Evolutionary conservation across 2,329 filamentous ascomycete species (phyloP).

Genomic region (Metarhizium guizhouense): DNA sequence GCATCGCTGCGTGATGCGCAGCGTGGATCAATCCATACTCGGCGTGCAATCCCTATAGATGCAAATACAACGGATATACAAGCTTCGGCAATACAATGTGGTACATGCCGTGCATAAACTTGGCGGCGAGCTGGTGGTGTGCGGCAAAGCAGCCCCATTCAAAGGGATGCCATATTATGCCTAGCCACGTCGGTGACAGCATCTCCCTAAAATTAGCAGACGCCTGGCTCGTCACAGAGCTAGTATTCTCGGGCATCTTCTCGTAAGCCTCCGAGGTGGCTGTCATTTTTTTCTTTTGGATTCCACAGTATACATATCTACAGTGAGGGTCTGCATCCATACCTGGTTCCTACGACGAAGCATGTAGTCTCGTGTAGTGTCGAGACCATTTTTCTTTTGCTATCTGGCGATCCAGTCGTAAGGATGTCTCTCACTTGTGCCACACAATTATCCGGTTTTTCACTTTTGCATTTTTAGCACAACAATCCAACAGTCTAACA

Average conservation of each 20-base stretch:
- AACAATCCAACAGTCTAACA: not conserved
- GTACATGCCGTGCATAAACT: not conserved
- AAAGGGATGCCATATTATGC: not conserved
- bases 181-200: not conserved
- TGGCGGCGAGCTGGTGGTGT: not conserved
- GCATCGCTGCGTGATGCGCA: not conserved
- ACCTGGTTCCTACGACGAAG: not conserved
- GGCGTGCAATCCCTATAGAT: not conserved
- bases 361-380: not conserved
- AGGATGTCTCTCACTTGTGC: constrained; percentile 3
- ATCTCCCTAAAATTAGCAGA: not conserved
- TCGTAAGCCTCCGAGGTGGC: not conserved
- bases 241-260: not conserved
- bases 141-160: not conserved
- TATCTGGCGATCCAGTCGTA: not conserved
- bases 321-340: not conserved
- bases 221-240: not conserved
- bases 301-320: not conserved
- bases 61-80: not conserved
- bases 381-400: constrained; percentile 1
- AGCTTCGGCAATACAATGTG: not conserved
- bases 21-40: not conserved
- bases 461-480: not conserved
- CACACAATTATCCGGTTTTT: not conserved
- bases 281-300: not conserved